These are phyloP conservation scores for Dryas drummondii DNA, from an alignment of 306 rosid genomes.

Conservation along the genomic window DNA sequence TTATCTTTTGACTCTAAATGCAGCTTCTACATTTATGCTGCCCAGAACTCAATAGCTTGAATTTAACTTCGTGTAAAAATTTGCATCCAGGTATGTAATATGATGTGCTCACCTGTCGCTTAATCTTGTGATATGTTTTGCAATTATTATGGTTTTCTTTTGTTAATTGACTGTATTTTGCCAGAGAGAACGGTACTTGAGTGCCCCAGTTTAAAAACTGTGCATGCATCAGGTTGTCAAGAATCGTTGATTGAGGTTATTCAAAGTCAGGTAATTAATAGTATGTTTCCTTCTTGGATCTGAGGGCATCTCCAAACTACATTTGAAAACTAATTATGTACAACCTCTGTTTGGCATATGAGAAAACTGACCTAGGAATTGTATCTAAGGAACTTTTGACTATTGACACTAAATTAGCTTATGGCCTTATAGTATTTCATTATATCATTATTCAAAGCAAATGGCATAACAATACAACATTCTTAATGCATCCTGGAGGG, in stretches of 20 bases:
- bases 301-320: neutral
- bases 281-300: neutral
- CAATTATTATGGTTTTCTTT: conserved; percentile 2
- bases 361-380: no score
- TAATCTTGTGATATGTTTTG: neutral
- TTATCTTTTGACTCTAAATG: conserved; percentile 27
- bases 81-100: conserved; percentile 68
- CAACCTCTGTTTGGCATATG: no score
- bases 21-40: conserved; percentile 84
- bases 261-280: conserved; percentile 62
- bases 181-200: conserved; percentile 74
- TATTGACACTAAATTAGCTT: no score
- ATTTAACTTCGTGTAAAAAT: conserved; percentile 74
- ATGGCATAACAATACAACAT: no score
- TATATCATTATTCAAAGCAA: no score
- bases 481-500: no score
- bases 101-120: conserved; percentile 22
- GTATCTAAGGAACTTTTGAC: no score
- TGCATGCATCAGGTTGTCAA: conserved; percentile 72
- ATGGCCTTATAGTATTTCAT: no score
- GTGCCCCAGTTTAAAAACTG: conserved; percentile 61
- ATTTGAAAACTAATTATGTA: neutral
- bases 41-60: conserved; percentile 72
- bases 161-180: conserved; percentile 10
- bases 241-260: conserved; percentile 49